These are phyloP conservation scores for Parachaetomium inaequale DNA, from an alignment of 495 filamentous ascomycete species.

Conservation along the genomic window DNA sequence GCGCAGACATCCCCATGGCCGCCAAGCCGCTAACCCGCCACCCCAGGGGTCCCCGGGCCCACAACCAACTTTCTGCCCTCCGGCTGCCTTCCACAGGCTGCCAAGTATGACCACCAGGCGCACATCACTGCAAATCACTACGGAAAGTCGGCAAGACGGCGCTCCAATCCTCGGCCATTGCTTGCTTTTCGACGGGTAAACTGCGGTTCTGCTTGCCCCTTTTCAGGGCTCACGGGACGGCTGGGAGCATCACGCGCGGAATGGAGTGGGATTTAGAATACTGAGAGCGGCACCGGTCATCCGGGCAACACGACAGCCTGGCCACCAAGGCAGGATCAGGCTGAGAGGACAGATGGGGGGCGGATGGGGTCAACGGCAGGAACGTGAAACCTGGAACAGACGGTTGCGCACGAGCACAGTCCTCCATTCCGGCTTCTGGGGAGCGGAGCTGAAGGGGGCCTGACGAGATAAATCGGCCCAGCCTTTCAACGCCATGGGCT, in stretches of 20 bases:
- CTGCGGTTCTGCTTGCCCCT: neutral
- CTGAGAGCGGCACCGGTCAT: neutral
- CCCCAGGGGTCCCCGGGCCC: neutral
- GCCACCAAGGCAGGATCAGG: neutral
- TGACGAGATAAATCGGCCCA: neutral
- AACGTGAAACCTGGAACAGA: conserved; percentile 10
- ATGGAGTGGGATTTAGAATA: neutral
- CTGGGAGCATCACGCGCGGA: neutral
- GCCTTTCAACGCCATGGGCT: too few species aligned
- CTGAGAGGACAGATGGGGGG: neutral
- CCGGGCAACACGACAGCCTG: neutral
- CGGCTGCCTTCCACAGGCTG: conserved; percentile 9
- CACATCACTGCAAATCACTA: conserved; percentile 17
- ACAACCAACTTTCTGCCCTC: conserved; percentile 13
- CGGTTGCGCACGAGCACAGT: neutral
- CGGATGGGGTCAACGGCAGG: neutral
- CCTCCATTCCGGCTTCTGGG: neutral
- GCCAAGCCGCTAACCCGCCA: conserved; percentile 15
- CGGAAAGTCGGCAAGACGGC: conserved; percentile 19
- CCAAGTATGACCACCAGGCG: conserved; percentile 9
- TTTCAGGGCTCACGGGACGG: neutral
- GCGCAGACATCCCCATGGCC: neutral
- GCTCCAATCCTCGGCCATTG: neutral
- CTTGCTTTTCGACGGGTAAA: neutral
- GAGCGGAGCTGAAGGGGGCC: neutral